Percentiles rank a stretch among this genome's conserved stretches.
phyloP scores from a whole-genome alignment of 2,329 filamentous ascomycete genomes.

The Cordyceps cicadae region DNA sequence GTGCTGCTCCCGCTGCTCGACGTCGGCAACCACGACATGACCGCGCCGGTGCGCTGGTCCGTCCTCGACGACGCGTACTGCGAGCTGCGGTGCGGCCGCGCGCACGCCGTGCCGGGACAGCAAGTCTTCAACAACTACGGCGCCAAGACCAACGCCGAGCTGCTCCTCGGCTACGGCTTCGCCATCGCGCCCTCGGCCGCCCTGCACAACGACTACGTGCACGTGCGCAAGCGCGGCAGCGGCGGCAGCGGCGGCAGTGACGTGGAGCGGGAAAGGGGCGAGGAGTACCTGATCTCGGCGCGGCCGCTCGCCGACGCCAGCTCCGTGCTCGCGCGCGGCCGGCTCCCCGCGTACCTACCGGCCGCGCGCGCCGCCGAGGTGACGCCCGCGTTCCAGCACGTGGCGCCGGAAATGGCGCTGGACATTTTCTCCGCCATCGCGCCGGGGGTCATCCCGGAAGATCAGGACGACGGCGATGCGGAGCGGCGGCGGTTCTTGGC shows the following conservation, averaged over 20 bases:
- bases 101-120: constrained; percentile 38
- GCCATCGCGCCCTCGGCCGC: constrained; percentile 38
- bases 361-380: constrained; percentile 14
- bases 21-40: constrained; percentile 61
- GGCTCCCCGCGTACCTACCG: constrained; percentile 23
- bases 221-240: constrained; percentile 40
- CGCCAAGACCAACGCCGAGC: constrained; percentile 63
- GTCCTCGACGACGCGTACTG: constrained; percentile 27
- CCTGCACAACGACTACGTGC: constrained; percentile 53
- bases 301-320: constrained; percentile 38
- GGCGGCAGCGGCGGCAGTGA: constrained; percentile 4
- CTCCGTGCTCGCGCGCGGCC: constrained; percentile 38
- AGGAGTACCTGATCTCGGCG: constrained; percentile 46
- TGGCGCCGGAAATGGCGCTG: constrained; percentile 46
- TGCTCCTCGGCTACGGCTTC: constrained; percentile 58
- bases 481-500: constrained; percentile 23
- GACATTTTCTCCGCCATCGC: constrained; percentile 36
- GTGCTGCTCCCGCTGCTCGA: constrained; percentile 64
- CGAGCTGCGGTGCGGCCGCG: constrained; percentile 32
- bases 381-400: constrained; percentile 37
- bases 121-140: constrained; percentile 67
- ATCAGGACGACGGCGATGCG: constrained; percentile 14
- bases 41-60: constrained; percentile 52
- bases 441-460: constrained; percentile 13
- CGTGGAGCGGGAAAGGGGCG: constrained; percentile 14